Evolutionary conservation across 208 protist species (phyloP).

Genomic region (Naegleria lovaniensis): DNA sequence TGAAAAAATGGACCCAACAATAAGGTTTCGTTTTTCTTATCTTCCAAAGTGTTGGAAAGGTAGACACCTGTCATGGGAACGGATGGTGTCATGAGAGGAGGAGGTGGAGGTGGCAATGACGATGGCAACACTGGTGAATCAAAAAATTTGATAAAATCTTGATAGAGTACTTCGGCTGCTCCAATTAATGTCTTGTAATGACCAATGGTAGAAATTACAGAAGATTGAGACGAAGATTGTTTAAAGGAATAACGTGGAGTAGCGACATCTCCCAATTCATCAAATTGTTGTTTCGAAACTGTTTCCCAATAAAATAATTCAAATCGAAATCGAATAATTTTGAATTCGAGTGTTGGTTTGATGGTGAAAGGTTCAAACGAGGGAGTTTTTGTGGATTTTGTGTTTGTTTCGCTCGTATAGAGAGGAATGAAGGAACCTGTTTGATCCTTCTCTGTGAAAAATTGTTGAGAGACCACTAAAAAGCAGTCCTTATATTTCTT

Average conservation of each 20-base stretch:
- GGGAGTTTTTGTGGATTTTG: background rate
- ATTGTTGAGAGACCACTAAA: background rate
- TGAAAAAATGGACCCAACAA: background rate
- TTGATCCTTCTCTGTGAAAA: background rate
- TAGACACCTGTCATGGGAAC: no score
- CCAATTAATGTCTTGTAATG: conserved; percentile 11
- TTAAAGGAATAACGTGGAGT: background rate
- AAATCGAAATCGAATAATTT: background rate
- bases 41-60: no score
- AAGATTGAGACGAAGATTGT: background rate
- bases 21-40: background rate
- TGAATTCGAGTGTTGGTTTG: background rate
- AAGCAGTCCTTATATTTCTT: conserved; percentile 5
- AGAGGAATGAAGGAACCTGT: background rate
- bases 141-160: background rate
- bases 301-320: conserved; percentile 2
- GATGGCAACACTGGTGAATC: background rate
- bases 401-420: background rate
- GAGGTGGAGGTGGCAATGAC: background rate
- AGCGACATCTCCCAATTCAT: background rate
- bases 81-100: no score
- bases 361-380: background rate
- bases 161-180: background rate
- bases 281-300: background rate
- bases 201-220: background rate